Evolutionary conservation across 1,284 basidiomycete species (phyloP), one percentile per base, ranked within the genome.

Genomic region (Irpex lacteus): DNA sequence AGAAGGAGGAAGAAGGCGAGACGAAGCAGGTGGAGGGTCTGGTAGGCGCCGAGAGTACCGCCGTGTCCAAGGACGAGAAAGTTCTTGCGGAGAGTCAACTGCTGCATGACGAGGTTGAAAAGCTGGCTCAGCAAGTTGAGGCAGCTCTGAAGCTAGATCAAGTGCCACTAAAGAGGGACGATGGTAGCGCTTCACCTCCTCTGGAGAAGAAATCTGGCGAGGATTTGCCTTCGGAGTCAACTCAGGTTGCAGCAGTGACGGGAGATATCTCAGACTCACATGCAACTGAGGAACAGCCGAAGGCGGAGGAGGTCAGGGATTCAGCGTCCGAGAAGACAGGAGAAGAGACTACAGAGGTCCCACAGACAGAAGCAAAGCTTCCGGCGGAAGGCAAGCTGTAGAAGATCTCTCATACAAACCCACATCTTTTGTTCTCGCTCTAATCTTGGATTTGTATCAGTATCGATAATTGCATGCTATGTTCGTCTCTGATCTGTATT

Each of bases 51-150:
- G 65, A 66, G 63, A 68, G 69, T 58, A 70, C 69, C 60, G 68
- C 67, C 53, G 64, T 62, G 60, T 57, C 60, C 54, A 66, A 61
- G 37, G 67, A 66, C 49, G 58, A 66, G 19, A 67, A 69, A 21
- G 47, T 61, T 54, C 44, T 63, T 18, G 55, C 47, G 4, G 62
- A 63, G 38, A 47, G 61, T 11, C 60, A 70, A 37, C 37, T 50
- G 26, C 44, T 70, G 38, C 37, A 70, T 59, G 60, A 69, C 7
- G 78, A 77, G 64, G 69, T 80, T 59, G 79, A 79, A 9, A 71
- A 73, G 60, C 68, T 79, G 47, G 73, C 73, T 50, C 73, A 70
- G 58, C 71, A 73, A 67, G 67, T 76, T 21, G 76, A 72, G 64
- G 70, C 70, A 58, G 65, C 68, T 32, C 70, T 79, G 56, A 67